A percentile compares a stretch with the other conserved stretches of the same genome.
These are phyloP conservation scores for Tylopilus microsporus DNA, from an alignment of 1,284 basidiomycete species.

Conservation along the genomic window DNA sequence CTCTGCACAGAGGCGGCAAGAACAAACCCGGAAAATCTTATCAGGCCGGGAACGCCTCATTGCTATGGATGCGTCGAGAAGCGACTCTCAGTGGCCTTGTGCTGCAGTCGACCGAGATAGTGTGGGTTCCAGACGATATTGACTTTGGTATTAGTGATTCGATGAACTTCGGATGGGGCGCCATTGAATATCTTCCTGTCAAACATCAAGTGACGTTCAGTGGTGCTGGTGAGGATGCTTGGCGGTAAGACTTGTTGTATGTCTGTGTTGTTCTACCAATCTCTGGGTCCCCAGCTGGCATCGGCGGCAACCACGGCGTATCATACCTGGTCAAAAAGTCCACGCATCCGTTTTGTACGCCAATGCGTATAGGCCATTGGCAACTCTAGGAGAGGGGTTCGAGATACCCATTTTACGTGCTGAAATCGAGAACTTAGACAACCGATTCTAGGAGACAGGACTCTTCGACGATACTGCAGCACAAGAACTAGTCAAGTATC, in stretches of 20 bases:
- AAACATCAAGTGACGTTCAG: conserved; percentile 25
- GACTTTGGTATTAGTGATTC: conserved; percentile 21
- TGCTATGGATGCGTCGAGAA: conserved; percentile 30
- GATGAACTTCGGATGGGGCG: conserved; percentile 18
- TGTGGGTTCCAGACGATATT: conserved; percentile 28
- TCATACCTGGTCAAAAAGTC: conserved; percentile 29
- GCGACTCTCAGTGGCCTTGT: conserved; percentile 20
- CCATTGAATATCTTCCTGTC: conserved; percentile 26
- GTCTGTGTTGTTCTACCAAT: not conserved
- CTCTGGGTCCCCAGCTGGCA: conserved; percentile 16
- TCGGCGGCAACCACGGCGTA: conserved; percentile 21
- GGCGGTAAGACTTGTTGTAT: conserved; percentile 13
- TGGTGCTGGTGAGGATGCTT: conserved; percentile 9
- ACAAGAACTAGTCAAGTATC: conserved; percentile 9
- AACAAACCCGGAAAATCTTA: conserved; percentile 11
- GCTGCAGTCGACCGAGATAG: conserved; percentile 20
- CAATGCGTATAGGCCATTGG: conserved; percentile 24
- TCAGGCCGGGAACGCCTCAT: conserved; percentile 23
- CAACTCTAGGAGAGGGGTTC: conserved; percentile 26
- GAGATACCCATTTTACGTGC: conserved; percentile 18
- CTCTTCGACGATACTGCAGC: conserved; percentile 25
- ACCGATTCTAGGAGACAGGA: conserved; percentile 23
- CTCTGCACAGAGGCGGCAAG: conserved; percentile 20
- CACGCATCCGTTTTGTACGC: conserved; percentile 29
- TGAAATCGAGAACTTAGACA: conserved; percentile 6